Percentiles rank a stretch among this genome's conserved stretches.
Conservation (phyloP, 768 basidiomycete genomes). For the Mycena pura region DNA sequence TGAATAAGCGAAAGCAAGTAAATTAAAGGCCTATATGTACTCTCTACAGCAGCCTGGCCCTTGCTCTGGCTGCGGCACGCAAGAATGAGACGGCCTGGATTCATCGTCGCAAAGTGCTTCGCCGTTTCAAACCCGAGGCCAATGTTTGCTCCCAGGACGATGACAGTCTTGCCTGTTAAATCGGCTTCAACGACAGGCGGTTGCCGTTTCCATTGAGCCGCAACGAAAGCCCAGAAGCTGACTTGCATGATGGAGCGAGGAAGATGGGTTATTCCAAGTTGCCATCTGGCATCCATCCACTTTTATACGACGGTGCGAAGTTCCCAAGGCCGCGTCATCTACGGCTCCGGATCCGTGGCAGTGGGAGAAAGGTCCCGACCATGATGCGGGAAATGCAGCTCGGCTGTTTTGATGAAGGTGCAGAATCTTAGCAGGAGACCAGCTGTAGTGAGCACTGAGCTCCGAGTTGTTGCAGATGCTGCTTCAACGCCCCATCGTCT, state of each 20-base stretch:
- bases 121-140: constrained; percentile 13
- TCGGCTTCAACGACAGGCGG: background rate
- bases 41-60: constrained; percentile 10
- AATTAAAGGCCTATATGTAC: background rate
- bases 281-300: no score
- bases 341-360: no score
- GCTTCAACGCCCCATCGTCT: no score
- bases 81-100: constrained; percentile 6
- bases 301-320: no score
- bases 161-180: constrained; percentile 6
- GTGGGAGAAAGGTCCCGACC: no score
- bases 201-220: background rate
- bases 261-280: no score
- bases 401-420: no score
- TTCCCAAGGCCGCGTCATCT: no score
- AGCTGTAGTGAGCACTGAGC: no score
- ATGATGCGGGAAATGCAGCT: no score
- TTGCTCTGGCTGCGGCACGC: constrained; percentile 14
- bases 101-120: constrained; percentile 19
- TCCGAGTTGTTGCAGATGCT: no score
- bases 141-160: constrained; percentile 15
- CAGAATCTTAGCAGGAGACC: no score
- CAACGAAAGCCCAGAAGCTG: background rate
- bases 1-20: background rate
- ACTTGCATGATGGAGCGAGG: background rate